A percentile compares a stretch with the other conserved stretches of the same genome.
Conservation (phyloP, 1,284 basidiomycete genomes). For the Malassezia sp. region DNA sequence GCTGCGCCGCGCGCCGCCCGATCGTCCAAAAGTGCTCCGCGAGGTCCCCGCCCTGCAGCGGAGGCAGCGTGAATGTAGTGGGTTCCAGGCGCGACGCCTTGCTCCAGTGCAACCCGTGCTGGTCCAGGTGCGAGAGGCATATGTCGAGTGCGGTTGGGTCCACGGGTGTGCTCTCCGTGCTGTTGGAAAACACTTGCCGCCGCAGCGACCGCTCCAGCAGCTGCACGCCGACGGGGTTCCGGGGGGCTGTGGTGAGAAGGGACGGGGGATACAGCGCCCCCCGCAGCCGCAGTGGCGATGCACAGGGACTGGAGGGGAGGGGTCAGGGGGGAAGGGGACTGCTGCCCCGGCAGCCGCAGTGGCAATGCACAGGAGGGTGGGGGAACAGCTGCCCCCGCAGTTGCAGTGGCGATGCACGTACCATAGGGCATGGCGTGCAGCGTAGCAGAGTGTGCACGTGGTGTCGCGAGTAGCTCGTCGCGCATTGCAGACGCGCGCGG, state of each 20-base stretch:
- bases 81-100: conserved; percentile 70
- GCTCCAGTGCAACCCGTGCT: conserved; percentile 66
- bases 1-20: conserved; percentile 62
- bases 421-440: too few relatives aligned
- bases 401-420: too few relatives aligned
- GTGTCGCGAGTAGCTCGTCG: too few relatives aligned
- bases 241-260: conserved; percentile 33
- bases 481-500: too few relatives aligned
- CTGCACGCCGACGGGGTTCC: conserved; percentile 84
- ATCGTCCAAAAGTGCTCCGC: conserved; percentile 81
- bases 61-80: conserved; percentile 68
- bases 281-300: too few relatives aligned
- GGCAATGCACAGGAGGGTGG: too few relatives aligned
- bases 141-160: conserved; percentile 59
- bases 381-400: background rate
- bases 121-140: conserved; percentile 64
- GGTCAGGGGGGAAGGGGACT: too few relatives aligned
- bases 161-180: conserved; percentile 56
- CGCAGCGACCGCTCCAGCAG: conserved; percentile 71
- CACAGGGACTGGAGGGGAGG: too few relatives aligned
- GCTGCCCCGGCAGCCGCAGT: too few relatives aligned
- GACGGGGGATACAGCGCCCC: too few relatives aligned
- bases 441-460: too few relatives aligned
- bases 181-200: conserved; percentile 63
- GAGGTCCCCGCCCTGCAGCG: conserved; percentile 68